Evolutionary conservation across 441 rosid genomes (phyloP).

Genomic region (Pelargonium myrrhifolium): DNA sequence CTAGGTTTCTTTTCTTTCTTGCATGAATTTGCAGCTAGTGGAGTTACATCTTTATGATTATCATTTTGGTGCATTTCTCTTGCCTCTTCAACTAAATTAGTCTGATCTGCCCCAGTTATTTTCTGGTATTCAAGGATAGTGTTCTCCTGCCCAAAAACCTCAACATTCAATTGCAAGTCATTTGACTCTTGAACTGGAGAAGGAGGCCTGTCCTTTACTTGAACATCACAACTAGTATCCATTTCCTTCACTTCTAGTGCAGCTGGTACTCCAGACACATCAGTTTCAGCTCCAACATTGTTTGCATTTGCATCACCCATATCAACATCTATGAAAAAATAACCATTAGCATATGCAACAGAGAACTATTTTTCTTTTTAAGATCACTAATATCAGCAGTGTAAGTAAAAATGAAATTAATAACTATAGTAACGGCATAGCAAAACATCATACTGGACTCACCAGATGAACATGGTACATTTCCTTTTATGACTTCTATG

Average conservation of each 20-base stretch:
- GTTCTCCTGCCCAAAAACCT: too few relatives aligned
- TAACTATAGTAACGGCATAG: neutral
- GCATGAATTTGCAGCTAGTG: neutral
- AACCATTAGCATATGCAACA: neutral
- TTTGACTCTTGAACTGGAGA: neutral
- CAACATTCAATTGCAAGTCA: neutral
- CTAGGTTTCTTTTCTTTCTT: neutral
- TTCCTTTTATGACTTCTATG: neutral
- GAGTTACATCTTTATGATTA: neutral
- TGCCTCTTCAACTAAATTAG: neutral
- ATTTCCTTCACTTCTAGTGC: neutral
- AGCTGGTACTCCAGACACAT: too few relatives aligned
- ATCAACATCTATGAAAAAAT: neutral
- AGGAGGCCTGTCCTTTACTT: neutral
- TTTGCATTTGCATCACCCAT: neutral
- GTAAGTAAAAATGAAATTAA: neutral
- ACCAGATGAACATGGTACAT: neutral
- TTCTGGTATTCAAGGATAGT: too few relatives aligned
- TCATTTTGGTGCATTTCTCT: neutral
- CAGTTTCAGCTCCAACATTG: neutral
- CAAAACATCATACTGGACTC: neutral
- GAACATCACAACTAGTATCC: neutral
- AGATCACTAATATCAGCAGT: neutral
- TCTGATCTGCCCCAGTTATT: neutral
- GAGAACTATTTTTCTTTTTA: neutral